Evolutionary conservation across 108 stramenopile genomes (phyloP).

Genomic region (Asterionellopsis glacialis): DNA sequence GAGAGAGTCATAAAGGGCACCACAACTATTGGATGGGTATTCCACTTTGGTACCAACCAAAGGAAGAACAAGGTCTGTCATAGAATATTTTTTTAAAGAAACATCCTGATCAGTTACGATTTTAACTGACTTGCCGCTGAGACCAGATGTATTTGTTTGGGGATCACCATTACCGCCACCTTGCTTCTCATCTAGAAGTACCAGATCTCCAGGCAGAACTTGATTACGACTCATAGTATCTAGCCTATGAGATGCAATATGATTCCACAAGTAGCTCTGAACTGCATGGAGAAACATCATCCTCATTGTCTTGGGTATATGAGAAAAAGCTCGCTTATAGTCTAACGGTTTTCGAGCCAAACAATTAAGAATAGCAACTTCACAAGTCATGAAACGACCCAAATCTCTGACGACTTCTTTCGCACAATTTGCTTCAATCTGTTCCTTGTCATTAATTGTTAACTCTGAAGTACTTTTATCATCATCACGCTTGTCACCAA

Average conservation of each 20-base stretch:
- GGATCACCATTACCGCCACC: conserved; percentile 16
- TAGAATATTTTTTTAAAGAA: conserved; percentile 32
- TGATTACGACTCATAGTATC: conserved; percentile 34
- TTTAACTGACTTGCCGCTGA: conserved; percentile 49
- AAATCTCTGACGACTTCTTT: conserved; percentile 31
- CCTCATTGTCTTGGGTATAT: conserved; percentile 76
- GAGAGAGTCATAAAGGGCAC: conserved; percentile 40
- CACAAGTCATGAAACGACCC: conserved; percentile 69
- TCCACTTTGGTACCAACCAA: conserved; percentile 67
- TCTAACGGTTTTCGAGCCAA: conserved; percentile 64
- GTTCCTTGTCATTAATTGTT: conserved; percentile 27
- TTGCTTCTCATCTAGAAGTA: conserved; percentile 42
- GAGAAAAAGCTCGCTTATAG: conserved; percentile 74
- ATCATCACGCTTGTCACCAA: conserved; percentile 20
- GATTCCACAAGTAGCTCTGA: conserved; percentile 65
- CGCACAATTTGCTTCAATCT: conserved; percentile 59
- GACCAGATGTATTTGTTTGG: conserved; percentile 20
- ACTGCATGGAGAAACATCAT: conserved; percentile 88
- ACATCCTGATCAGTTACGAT: conserved; percentile 64
- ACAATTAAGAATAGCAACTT: conserved; percentile 56
- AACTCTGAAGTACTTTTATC: neutral
- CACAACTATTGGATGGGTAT: conserved; percentile 53
- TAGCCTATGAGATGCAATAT: conserved; percentile 42
- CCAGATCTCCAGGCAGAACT: conserved; percentile 64
- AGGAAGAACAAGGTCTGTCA: conserved; percentile 84